A percentile compares a stretch with the other conserved stretches of the same genome.
phyloP scores from a whole-genome alignment of 2,329 filamentous ascomycete species.

The Fusarium sublunatum region DNA sequence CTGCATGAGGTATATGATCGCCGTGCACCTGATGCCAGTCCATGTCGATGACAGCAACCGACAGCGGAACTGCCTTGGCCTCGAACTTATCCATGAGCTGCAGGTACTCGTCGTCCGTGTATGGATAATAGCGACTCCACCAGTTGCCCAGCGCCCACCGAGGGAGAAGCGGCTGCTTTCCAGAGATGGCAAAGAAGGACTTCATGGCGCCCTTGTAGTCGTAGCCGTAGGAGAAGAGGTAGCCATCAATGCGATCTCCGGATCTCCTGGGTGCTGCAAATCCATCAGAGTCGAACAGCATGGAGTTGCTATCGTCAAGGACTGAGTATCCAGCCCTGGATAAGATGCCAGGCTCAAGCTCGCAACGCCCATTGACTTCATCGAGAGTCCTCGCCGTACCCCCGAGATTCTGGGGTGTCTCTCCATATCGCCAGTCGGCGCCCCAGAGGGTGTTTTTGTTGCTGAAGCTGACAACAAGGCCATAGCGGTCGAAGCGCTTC shows the following conservation, averaged over 20 bases:
- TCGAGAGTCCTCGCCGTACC: constrained; percentile 68
- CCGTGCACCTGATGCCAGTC: constrained; percentile 71
- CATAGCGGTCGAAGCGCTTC: constrained; percentile 62
- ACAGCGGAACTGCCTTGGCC: constrained; percentile 63
- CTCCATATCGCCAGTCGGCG: constrained; percentile 59
- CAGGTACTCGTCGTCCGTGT: constrained; percentile 66
- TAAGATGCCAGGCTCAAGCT: constrained; percentile 62
- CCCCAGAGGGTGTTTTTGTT: constrained; percentile 57
- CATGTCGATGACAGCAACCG: constrained; percentile 72
- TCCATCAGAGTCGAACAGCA: constrained; percentile 66
- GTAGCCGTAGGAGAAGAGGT: constrained; percentile 69
- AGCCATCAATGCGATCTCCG: constrained; percentile 65
- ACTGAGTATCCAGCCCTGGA: constrained; percentile 62
- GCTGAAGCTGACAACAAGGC: constrained; percentile 59
- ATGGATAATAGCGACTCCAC: constrained; percentile 73
- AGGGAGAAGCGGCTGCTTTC: constrained; percentile 65
- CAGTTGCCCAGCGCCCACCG: constrained; percentile 72
- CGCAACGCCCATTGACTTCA: constrained; percentile 60
- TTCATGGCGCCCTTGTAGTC: constrained; percentile 66
- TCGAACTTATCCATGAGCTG: constrained; percentile 67
- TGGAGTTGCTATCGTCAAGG: constrained; percentile 65
- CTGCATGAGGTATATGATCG: constrained; percentile 57
- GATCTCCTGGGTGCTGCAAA: constrained; percentile 61
- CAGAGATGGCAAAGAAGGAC: constrained; percentile 66
- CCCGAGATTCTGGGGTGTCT: constrained; percentile 53